Percentiles rank a stretch among this genome's conserved stretches.
Conservation (phyloP, 1,284 basidiomycete species). For the Apiotrichum sp. region DNA sequence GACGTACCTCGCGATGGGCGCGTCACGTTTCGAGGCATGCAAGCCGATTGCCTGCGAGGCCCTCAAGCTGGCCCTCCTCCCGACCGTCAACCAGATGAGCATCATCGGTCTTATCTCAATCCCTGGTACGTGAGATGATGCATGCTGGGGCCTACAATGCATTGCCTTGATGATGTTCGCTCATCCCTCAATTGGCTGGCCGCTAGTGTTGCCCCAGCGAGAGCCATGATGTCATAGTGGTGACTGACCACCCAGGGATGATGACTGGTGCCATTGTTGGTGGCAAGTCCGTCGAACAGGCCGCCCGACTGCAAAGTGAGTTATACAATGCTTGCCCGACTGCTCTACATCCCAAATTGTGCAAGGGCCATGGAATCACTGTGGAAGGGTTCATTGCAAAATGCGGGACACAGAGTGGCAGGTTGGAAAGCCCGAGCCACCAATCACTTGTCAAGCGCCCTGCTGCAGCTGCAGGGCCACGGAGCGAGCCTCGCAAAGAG, state of each 20-base stretch:
- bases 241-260: constrained; percentile 53
- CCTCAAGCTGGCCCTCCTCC: constrained; percentile 68
- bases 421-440: no score
- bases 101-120: constrained; percentile 68
- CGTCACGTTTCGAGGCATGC: constrained; percentile 68
- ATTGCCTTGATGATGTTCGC: no score
- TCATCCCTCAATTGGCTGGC: no score
- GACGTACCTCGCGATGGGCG: constrained; percentile 74
- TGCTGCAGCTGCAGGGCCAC: no score
- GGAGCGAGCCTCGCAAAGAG: no score
- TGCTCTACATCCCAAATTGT: no score
- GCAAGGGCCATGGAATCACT: no score
- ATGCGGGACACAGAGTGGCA: no score
- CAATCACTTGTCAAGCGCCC: no score
- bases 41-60: constrained; percentile 68
- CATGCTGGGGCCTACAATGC: background rate
- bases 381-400: no score
- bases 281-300: constrained; percentile 73
- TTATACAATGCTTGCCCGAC: background rate
- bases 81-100: constrained; percentile 78
- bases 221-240: background rate
- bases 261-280: constrained; percentile 86
- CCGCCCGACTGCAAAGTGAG: constrained; percentile 66
- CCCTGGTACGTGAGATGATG: constrained; percentile 50
- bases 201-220: no score